phyloP scores from a whole-genome alignment of 2,329 filamentous ascomycete genomes.

The Coniochaeta hoffmannii region DNA sequence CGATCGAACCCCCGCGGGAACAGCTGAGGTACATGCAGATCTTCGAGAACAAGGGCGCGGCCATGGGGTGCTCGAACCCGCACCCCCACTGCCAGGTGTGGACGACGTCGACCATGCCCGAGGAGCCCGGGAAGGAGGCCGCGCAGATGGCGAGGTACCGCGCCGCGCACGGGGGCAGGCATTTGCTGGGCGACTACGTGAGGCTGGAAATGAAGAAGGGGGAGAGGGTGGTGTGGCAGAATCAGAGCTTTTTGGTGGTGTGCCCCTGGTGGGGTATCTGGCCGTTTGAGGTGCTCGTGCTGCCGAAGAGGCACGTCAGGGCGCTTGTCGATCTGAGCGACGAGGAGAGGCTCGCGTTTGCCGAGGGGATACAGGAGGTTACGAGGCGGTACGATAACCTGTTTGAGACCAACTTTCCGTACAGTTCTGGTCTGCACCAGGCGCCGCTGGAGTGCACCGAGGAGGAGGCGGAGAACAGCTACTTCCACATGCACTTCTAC shows the following conservation, averaged over 20 bases:
- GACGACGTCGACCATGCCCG: slow-evolving; percentile 85
- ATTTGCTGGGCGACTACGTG: slow-evolving; percentile 82
- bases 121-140: slow-evolving; percentile 79
- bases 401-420: slow-evolving; percentile 94
- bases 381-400: slow-evolving; percentile 92
- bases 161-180: slow-evolving; percentile 59
- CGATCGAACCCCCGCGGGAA: slow-evolving; percentile 47
- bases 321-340: slow-evolving; percentile 74
- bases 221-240: slow-evolving; percentile 84
- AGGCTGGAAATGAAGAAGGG: slow-evolving; percentile 72
- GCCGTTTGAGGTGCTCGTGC: slow-evolving; percentile 92
- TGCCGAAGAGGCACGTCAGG: slow-evolving; percentile 77
- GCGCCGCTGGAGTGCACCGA: slow-evolving; percentile 75
- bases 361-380: slow-evolving; percentile 80
- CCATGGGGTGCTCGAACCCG: slow-evolving; percentile 98
- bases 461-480: slow-evolving; percentile 79
- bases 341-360: slow-evolving; percentile 64
- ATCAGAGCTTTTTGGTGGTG: slow-evolving; percentile 74
- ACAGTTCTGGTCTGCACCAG: slow-evolving; percentile 96
- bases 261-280: slow-evolving; percentile 98
- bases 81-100: slow-evolving; percentile 96
- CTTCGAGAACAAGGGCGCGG: slow-evolving; percentile 96
- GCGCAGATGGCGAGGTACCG: slow-evolving; percentile 73
- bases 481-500: slow-evolving; percentile 97
- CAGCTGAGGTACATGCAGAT: slow-evolving; percentile 98